Evolutionary conservation across 2,329 filamentous ascomycete genomes (phyloP).

Genomic region (Pseudogymnoascus pannorum): DNA sequence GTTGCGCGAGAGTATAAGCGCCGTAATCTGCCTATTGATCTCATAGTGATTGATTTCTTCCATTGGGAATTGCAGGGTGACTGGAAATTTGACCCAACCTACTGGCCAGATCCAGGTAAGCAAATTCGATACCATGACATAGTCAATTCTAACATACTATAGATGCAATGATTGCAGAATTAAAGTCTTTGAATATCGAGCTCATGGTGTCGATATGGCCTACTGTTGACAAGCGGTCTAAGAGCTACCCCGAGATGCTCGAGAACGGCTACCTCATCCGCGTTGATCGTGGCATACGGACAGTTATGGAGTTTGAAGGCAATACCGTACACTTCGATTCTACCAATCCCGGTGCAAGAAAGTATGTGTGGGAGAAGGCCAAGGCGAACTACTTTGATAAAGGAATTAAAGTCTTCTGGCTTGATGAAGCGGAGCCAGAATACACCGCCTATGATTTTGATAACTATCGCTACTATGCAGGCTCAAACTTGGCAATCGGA

Average conservation of each 20-base stretch:
- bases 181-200: slow-evolving; percentile 51
- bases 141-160: slow-evolving; percentile 9
- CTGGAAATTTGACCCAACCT: slow-evolving; percentile 58
- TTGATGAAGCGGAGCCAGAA: slow-evolving; percentile 63
- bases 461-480: slow-evolving; percentile 53
- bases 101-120: slow-evolving; percentile 56
- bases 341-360: slow-evolving; percentile 51
- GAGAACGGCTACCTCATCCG: slow-evolving; percentile 54
- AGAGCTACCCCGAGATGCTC: slow-evolving; percentile 56
- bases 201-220: slow-evolving; percentile 67
- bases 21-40: slow-evolving; percentile 49
- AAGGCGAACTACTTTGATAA: slow-evolving; percentile 54
- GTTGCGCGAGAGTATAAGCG: slow-evolving; percentile 53
- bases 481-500: slow-evolving; percentile 47
- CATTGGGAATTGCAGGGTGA: slow-evolving; percentile 62
- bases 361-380: slow-evolving; percentile 52
- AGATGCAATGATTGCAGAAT: slow-evolving; percentile 56
- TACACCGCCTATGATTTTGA: slow-evolving; percentile 60
- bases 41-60: slow-evolving; percentile 63
- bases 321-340: slow-evolving; percentile 55
- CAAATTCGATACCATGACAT: not conserved
- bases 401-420: slow-evolving; percentile 59
- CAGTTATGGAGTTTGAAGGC: slow-evolving; percentile 51
- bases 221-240: slow-evolving; percentile 50
- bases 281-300: slow-evolving; percentile 50